These are phyloP conservation scores for Lasiosphaeria ovina DNA, from an alignment of 495 filamentous ascomycete genomes.

Conservation along the genomic window DNA sequence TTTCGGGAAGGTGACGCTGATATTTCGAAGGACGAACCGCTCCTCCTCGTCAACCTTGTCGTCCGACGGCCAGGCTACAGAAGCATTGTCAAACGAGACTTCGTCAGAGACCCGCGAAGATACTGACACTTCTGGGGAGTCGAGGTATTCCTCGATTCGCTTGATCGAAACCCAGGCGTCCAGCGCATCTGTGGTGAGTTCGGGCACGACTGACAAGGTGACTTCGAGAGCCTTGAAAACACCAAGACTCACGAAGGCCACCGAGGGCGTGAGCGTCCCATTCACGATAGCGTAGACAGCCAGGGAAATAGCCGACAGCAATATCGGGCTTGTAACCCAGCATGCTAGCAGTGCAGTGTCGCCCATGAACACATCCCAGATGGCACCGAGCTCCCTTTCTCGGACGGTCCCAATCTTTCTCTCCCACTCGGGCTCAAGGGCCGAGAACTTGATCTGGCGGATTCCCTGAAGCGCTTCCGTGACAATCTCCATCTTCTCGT, in stretches of 20 bases:
- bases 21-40: conserved; percentile 58
- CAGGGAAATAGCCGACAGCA: conserved; percentile 70
- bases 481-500: conserved; percentile 73
- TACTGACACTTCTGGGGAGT: conserved; percentile 60
- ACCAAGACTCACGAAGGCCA: conserved; percentile 78
- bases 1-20: conserved; percentile 64
- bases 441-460: conserved; percentile 85
- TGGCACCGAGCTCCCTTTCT: conserved; percentile 60
- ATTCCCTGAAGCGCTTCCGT: conserved; percentile 82
- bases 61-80: conserved; percentile 73
- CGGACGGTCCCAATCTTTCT: conserved; percentile 65
- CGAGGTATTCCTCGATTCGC: conserved; percentile 71
- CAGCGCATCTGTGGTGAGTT: conserved; percentile 64
- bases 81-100: conserved; percentile 66
- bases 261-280: conserved; percentile 63
- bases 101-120: conserved; percentile 54
- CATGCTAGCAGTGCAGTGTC: conserved; percentile 58
- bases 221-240: conserved; percentile 72
- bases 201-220: conserved; percentile 67
- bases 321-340: conserved; percentile 74
- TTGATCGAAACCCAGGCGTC: conserved; percentile 74
- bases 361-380: conserved; percentile 63
- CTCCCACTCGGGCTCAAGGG: conserved; percentile 78
- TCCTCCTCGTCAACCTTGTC: conserved; percentile 51
- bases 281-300: conserved; percentile 64